Evolutionary conservation across 768 basidiomycete genomes (phyloP), one percentile per base, ranked within the genome.

Genomic region (Daedalea quercina): DNA sequence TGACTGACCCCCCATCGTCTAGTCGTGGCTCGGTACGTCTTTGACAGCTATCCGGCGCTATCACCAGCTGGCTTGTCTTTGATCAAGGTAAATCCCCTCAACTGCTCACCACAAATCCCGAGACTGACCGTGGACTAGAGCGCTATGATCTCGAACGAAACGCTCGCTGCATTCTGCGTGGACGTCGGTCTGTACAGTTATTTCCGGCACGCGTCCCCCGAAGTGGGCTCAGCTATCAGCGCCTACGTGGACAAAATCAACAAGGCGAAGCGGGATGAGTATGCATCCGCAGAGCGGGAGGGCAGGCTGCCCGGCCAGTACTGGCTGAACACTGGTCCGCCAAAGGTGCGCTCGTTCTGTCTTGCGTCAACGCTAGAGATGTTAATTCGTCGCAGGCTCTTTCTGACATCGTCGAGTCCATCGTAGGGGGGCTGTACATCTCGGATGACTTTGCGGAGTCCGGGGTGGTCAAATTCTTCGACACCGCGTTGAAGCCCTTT

Each of bases 131-230:
- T 17, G 52, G 33, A 31, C 28, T 60, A 92, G 90, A 79, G 81
- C 25, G 85, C 87, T 8, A 92, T 93, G 89, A 89, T 93, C 24
- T 89, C 87, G 3, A 92, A 92, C 65, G 77, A 81, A 26, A 74
- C 85, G 17, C 71, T 93, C 41, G 88, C 85, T 35, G 85, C 90
- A 1, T 66, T 92, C 53, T 90, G 86, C 58, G 81, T 92, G 17
- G 76, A 76, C 57, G 77, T 78, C 50, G 84, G 84, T 31, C 69
- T 94, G 50, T 71, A 88, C 53, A 68, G 81, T 41, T 70, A 84
- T 65, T 68, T 92, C 24, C 70, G 78, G 44, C 75, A 79, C 48
- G 80, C 81, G 50, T 82, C 83, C 3, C 69, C 75, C 40, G 69
- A 75, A 12, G 67, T 89, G 9, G 72, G 72, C 17, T 66, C 61